Conservation (phyloP, 345 rosid genomes). For the Erucastrum elatum region DNA sequence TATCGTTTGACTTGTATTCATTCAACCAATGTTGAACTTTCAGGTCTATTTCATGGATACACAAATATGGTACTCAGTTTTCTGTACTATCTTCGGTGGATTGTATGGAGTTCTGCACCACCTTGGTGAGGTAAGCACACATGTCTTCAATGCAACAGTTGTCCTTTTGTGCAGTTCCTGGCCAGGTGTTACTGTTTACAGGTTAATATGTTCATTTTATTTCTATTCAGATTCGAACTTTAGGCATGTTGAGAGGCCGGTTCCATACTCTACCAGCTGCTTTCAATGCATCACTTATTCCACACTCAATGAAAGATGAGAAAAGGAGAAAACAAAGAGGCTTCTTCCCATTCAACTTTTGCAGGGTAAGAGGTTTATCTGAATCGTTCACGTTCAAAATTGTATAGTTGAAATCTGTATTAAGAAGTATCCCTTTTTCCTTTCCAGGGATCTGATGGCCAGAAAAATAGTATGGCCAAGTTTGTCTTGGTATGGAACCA, state of each 20-base stretch:
- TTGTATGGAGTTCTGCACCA: constrained; percentile 93
- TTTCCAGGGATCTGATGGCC: constrained; percentile 51
- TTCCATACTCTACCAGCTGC: constrained; percentile 88
- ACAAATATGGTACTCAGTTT: constrained; percentile 98
- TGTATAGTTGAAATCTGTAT: background rate
- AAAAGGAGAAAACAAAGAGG: constrained; percentile 44
- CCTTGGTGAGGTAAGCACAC: constrained; percentile 85
- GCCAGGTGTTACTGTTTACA: constrained; percentile 11
- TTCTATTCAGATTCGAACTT: constrained; percentile 72
- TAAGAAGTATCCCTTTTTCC: background rate
- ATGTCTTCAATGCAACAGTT: constrained; percentile 16
- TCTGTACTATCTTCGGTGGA: constrained; percentile 85
- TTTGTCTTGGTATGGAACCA: constrained; percentile 94
- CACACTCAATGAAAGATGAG: constrained; percentile 53
- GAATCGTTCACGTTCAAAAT: background rate
- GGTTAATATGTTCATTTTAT: constrained; percentile 27
- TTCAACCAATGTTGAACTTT: constrained; percentile 18
- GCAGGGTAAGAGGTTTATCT: constrained; percentile 52
- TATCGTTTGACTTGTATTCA: background rate
- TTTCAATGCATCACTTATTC: constrained; percentile 67
- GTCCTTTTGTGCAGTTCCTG: constrained; percentile 3
- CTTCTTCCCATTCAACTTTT: constrained; percentile 47
- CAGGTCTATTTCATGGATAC: constrained; percentile 98
- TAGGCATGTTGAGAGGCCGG: constrained; percentile 95
- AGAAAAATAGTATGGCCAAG: constrained; percentile 60